Evolutionary conservation across 768 basidiomycete species (phyloP).

Genomic region (Rhizopogon vinicolor): DNA sequence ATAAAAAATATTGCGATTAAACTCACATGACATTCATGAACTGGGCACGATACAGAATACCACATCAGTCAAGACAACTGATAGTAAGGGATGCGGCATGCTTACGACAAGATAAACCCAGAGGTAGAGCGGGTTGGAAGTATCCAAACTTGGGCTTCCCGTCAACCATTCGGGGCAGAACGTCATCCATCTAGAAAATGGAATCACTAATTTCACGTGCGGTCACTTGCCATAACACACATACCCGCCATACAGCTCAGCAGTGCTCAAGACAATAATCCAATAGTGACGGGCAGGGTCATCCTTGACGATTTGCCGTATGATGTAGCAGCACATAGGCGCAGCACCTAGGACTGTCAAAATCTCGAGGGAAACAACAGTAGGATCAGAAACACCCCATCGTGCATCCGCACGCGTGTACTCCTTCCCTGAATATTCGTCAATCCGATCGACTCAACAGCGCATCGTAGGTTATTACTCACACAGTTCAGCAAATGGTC

Average conservation of each 20-base stretch:
- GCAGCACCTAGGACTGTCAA: constrained; percentile 75
- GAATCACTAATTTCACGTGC: neutral
- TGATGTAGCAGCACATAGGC: constrained; percentile 68
- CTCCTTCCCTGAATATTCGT: constrained; percentile 56
- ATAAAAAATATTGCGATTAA: neutral
- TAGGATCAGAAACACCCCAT: constrained; percentile 78
- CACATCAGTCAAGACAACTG: neutral
- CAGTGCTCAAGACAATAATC: constrained; percentile 74
- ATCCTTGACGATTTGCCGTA: constrained; percentile 56
- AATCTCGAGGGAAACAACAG: constrained; percentile 77
- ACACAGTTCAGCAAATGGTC: constrained; percentile 75
- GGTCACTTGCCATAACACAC: constrained; percentile 8
- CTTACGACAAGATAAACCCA: constrained; percentile 78
- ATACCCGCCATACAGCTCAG: constrained; percentile 74
- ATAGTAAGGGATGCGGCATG: constrained; percentile 22
- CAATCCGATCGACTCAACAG: neutral
- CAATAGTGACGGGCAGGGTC: constrained; percentile 62
- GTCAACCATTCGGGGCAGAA: constrained; percentile 86
- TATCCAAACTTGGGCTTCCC: constrained; percentile 67
- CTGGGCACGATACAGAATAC: constrained; percentile 29
- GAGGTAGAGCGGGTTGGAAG: constrained; percentile 62
- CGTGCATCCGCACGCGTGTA: constrained; percentile 77
- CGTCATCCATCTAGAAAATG: constrained; percentile 66
- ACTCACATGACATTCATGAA: constrained; percentile 79
- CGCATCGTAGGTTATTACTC: constrained; percentile 21